Evolutionary conservation across 2,329 filamentous ascomycete species (phyloP), one percentile per base, ranked within the genome.

Genomic region (Dactylellina cionopaga): DNA sequence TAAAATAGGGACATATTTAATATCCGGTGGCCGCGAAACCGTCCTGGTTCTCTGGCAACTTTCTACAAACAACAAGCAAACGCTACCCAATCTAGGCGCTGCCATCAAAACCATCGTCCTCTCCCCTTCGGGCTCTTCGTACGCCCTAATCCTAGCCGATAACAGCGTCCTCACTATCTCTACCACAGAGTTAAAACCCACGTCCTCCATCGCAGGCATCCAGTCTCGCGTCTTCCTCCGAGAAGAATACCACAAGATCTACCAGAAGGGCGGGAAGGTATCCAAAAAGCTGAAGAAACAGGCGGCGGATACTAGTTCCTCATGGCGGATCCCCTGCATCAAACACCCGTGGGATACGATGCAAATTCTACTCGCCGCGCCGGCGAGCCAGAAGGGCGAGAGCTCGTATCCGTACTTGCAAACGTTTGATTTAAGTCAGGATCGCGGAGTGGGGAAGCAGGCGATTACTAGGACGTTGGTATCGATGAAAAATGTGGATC

Each of bases 21-120:
- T 99, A 56, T 98, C 95, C 64, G 95, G 95, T 78, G 95, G 95
- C 29, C 88, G 88, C 19, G 95, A 99, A 81, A 93, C 92, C 5
- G 90, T 92, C 17, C 84, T 99, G 41, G 91, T 96, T 6, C 83
- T 97, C 29, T 98, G 93, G 93, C 95, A 99, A 81, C 84, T 97
- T 65, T 91, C 96, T 76, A 97, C 94, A 0, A 89, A 89, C 74
- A 89, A 89, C 79, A 88, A 88, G 77, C 90, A 95, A 78, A 92
- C 89, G 78, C 83, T 99, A 25, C 95, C 95, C n/a, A 92, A 98
- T 84, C 84, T 99, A 65, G 90, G 91, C 22, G 91, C 92, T 4
- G 88, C 89, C 24, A 90, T 99, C 33, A 90, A 95, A 79, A 92
- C 90, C 76, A 86, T 99, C 43, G 88, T 90, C 3, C 87, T 99